Evolutionary conservation across 1,139 yeast species (phyloP).

Genomic region (Debaryomyces psychrophilus): DNA sequence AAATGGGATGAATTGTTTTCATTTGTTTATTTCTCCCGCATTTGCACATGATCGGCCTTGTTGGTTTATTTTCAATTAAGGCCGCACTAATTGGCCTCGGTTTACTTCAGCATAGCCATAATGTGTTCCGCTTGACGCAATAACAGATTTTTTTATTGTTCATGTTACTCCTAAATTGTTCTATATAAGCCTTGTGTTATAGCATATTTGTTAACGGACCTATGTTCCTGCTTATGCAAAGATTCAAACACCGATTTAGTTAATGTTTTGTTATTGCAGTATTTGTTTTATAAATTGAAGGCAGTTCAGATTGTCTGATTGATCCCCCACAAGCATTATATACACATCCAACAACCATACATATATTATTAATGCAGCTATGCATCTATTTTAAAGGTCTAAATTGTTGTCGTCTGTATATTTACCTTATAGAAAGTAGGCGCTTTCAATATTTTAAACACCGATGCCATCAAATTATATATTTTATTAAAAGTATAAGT

Average conservation of each 20-base stretch:
- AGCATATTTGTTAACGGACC: not conserved
- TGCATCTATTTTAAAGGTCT: not conserved
- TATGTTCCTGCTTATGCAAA: conserved; percentile 4
- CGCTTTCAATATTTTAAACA: not conserved
- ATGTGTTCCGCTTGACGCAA: not conserved
- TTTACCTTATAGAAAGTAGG: not conserved
- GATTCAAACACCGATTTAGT: not conserved
- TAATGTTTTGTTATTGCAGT: not conserved
- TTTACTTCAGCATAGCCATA: conserved; percentile 3
- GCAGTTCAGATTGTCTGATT: not conserved
- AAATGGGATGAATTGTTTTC: conserved; percentile 5
- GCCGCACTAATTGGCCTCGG: not conserved
- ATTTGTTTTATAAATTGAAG: not conserved
- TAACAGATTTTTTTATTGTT: not conserved
- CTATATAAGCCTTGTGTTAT: conserved; percentile 7
- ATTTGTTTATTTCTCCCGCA: conserved; percentile 8
- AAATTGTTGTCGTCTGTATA: not conserved
- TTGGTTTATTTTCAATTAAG: not conserved
- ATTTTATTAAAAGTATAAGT: not conserved
- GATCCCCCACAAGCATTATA: not conserved
- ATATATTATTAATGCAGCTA: not conserved
- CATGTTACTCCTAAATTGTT: not conserved
- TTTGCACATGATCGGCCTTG: not conserved
- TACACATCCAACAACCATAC: not conserved
- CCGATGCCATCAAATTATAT: not conserved